Evolutionary conservation across 176 grass and related monocot genomes (phyloP).

Genomic region (Cenchrus americanus): DNA sequence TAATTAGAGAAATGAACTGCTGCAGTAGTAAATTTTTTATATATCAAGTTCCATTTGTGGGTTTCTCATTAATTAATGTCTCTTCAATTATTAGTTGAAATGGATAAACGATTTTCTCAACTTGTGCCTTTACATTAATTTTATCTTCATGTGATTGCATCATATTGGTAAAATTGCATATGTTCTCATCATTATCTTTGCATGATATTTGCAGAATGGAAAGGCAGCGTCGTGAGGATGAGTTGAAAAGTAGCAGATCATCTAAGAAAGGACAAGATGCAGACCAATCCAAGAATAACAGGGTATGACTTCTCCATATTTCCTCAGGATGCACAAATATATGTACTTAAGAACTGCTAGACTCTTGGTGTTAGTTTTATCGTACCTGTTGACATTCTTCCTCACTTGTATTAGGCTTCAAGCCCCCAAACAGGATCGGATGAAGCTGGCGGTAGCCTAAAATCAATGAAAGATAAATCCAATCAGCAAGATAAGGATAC

Average conservation of each 20-base stretch:
- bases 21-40: neutral
- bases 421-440: constrained; percentile 74
- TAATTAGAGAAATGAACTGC: neutral
- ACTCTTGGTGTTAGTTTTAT: neutral
- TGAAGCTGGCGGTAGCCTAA: constrained; percentile 65
- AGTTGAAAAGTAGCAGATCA: constrained; percentile 68
- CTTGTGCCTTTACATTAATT: neutral
- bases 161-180: neutral
- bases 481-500: constrained; percentile 83
- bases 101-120: constrained; percentile 28
- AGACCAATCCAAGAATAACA: constrained; percentile 67
- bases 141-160: constrained; percentile 9
- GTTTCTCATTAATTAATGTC: neutral
- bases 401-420: constrained; percentile 59
- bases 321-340: constrained; percentile 34
- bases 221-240: constrained; percentile 83
- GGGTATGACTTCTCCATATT: constrained; percentile 50
- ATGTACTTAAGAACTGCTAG: neutral
- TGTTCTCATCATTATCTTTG: constrained; percentile 7
- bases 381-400: constrained; percentile 37
- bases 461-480: constrained; percentile 83
- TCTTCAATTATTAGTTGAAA: neutral
- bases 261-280: constrained; percentile 87
- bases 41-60: neutral
- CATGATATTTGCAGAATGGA: constrained; percentile 73